Evolutionary conservation across 768 basidiomycete genomes (phyloP).

Genomic region (Boletus huronensis): DNA sequence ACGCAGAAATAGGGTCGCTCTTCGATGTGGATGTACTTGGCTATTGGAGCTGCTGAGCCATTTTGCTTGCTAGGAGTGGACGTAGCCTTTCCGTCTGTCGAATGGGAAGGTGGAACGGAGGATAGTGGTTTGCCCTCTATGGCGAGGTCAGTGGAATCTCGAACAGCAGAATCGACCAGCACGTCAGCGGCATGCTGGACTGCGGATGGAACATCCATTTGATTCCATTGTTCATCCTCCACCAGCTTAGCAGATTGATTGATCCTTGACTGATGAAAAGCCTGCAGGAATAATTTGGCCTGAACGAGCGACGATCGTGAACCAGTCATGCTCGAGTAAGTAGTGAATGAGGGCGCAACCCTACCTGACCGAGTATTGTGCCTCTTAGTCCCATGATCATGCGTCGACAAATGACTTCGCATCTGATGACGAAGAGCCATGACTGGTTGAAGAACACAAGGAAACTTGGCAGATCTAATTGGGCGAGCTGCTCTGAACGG

Average conservation of each 20-base stretch:
- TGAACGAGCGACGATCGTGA: constrained; percentile 27
- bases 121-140: constrained; percentile 26
- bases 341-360: constrained; percentile 13
- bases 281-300: constrained; percentile 84
- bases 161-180: constrained; percentile 77
- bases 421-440: constrained; percentile 87
- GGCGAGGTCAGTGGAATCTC: constrained; percentile 70
- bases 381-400: constrained; percentile 95
- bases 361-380: constrained; percentile 76
- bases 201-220: constrained; percentile 58
- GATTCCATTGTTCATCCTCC: constrained; percentile 94
- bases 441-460: constrained; percentile 76
- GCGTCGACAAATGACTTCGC: constrained; percentile 78
- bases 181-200: constrained; percentile 72
- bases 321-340: neutral
- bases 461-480: constrained; percentile 71
- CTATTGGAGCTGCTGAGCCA: constrained; percentile 26
- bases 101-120: neutral
- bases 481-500: constrained; percentile 76
- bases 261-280: constrained; percentile 80
- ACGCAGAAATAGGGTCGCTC: constrained; percentile 84
- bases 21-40: constrained; percentile 74
- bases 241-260: constrained; percentile 83
- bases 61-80: constrained; percentile 21
- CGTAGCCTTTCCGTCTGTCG: constrained; percentile 9